Evolutionary conservation across 805 yeast genomes (phyloP), one percentile per base, ranked within the genome.

Genomic region (Candida cerambycidarum): DNA sequence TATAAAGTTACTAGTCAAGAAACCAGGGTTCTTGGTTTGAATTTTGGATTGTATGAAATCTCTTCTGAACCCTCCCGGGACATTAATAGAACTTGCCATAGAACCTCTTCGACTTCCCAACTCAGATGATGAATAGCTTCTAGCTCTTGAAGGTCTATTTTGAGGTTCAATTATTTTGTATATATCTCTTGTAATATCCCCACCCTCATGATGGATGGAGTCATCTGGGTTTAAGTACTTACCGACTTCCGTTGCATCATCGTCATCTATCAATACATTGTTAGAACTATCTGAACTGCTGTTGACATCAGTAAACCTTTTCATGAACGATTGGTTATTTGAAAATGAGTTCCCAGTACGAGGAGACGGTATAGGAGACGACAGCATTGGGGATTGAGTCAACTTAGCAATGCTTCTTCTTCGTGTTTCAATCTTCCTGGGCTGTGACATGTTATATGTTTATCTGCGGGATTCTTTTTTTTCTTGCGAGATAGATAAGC

Each of bases 51-150:
- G 67, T 21, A 85, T 63, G 52, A 75, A 85, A 44, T 83, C 87
- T 53, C 95, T 69, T 60, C 95, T 72, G 60, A 86, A 86, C 0
- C 93, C 95, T 40, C 93, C 93, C 0, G 95, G 95, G 9, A 85
- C 82, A 49, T 84, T 80, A 32, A 86, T 59, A 1, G 80, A 80
- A 42, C 86, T 77, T 0, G 90, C 92, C 10, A 73, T 65, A 0
- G 89, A 80, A 11, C 79, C 80, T 38, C 86, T 65, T 53, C 89
- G 68, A 24, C 48, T 46, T 16, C 41, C 41, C 5, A 46, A 37
- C n/a, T 60, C 63, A 1, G 55, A 42, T 12, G 62, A 57, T 2
- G 64, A 52, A 17, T 57, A 52, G 25, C 67, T 61, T 8, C 59
- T 42, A 5, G 58, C 44, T 21, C 53, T 39, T 30, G 46, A 32